Evolutionary conservation across 2,329 filamentous ascomycete genomes (phyloP).

Genomic region (Trichoderma oligosporum): DNA sequence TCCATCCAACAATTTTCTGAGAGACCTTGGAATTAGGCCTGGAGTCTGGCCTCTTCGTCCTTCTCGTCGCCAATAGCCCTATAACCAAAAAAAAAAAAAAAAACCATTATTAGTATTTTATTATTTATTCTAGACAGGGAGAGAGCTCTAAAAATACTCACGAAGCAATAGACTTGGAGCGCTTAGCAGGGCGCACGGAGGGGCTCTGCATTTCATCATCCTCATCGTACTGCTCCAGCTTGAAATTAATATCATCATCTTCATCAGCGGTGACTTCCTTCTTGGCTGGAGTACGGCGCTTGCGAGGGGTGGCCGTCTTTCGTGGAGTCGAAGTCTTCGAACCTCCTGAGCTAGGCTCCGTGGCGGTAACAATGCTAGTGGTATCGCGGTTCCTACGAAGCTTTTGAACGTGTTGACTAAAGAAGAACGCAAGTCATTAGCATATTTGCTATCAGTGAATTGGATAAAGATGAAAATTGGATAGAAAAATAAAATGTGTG

Average conservation of each 20-base stretch:
- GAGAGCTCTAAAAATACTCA: not conserved
- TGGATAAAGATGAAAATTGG: not conserved
- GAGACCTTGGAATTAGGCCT: not conserved
- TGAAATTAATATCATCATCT: slow-evolving; percentile 25
- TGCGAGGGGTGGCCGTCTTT: slow-evolving; percentile 28
- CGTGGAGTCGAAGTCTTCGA: slow-evolving; percentile 25
- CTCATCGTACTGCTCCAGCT: slow-evolving; percentile 25
- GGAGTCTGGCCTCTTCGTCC: not conserved
- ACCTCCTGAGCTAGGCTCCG: slow-evolving; percentile 14
- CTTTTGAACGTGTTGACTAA: slow-evolving; percentile 47
- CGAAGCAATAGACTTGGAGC: slow-evolving; percentile 25
- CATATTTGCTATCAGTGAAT: not conserved
- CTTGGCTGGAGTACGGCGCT: slow-evolving; percentile 30
- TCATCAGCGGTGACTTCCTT: slow-evolving; percentile 25
- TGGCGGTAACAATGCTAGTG: slow-evolving; percentile 23
- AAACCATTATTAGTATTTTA: not conserved
- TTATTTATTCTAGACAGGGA: not conserved
- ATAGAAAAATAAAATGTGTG: slow-evolving; percentile 11
- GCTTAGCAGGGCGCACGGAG: slow-evolving; percentile 2
- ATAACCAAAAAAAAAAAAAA: too few species aligned
- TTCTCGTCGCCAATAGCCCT: not conserved
- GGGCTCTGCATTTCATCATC: slow-evolving; percentile 7
- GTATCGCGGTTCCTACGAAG: slow-evolving; percentile 38
- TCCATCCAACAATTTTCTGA: not conserved
- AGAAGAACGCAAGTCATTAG: slow-evolving; percentile 21